Percentiles rank a stretch among this genome's conserved stretches.
phyloP scores from a whole-genome alignment of 495 filamentous ascomycete genomes.

The Penicillium lividum region DNA sequence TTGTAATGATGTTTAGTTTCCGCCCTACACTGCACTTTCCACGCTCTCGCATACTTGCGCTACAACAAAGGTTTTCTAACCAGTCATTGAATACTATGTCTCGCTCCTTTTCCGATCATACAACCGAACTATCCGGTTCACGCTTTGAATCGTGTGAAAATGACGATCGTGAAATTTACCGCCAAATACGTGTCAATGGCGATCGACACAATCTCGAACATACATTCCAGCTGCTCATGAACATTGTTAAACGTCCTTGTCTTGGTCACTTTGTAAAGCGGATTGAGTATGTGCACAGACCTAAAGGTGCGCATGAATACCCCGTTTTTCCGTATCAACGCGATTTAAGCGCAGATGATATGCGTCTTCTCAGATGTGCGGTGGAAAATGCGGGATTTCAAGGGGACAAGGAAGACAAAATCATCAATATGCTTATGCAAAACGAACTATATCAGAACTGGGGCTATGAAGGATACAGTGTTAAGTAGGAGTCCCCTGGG shows the following conservation, averaged over 20 bases:
- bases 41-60: too few relatives aligned
- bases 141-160: too few relatives aligned
- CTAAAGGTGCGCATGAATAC: background rate
- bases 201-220: background rate
- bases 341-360: background rate
- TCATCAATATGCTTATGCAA: slow-evolving; percentile 29
- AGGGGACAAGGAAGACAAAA: slow-evolving; percentile 12
- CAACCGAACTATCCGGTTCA: too few relatives aligned
- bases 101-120: too few relatives aligned
- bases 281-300: background rate
- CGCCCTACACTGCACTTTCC: too few relatives aligned
- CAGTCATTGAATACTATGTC: too few relatives aligned
- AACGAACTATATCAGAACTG: background rate
- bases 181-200: slow-evolving; percentile 13
- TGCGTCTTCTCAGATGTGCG: background rate
- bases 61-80: too few relatives aligned
- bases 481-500: background rate
- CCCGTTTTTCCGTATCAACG: background rate
- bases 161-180: slow-evolving; percentile 13
- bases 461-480: background rate
- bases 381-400: slow-evolving; percentile 21
- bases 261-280: background rate
- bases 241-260: background rate
- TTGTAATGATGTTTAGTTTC: too few relatives aligned
- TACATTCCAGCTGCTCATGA: background rate